A percentile compares a stretch with the other conserved stretches of the same genome.
phyloP scores from a whole-genome alignment of 345 rosid species.

The Lepidium didymum region DNA sequence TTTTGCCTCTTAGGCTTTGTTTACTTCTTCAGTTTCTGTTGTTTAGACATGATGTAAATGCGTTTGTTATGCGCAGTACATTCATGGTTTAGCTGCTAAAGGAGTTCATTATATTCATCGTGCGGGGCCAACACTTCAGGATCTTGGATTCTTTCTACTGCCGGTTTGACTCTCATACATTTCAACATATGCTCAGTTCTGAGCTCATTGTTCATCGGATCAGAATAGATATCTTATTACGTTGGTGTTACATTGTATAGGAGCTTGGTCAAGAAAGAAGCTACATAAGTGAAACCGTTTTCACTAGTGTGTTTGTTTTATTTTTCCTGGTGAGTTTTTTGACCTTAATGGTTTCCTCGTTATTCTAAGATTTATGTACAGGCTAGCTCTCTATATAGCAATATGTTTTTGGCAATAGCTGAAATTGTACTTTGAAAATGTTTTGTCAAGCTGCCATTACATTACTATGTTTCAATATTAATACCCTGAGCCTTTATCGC shows the following conservation, averaged over 20 bases:
- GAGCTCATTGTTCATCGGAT: neutral
- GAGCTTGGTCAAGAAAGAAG: constrained; percentile 94
- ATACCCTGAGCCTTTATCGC: constrained; percentile 28
- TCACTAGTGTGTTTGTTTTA: constrained; percentile 57
- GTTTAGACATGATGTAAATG: neutral
- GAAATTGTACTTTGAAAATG: neutral
- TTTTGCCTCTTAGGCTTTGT: neutral
- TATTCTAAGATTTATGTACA: neutral
- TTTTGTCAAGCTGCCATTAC: neutral
- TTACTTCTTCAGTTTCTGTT: neutral
- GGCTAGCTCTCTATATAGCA: neutral
- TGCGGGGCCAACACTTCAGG: constrained; percentile 84
- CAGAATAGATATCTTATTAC: neutral
- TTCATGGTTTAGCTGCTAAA: constrained; percentile 70
- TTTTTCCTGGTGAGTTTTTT: constrained; percentile 63
- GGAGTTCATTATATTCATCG: constrained; percentile 94
- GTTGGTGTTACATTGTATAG: constrained; percentile 32
- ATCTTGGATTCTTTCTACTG: constrained; percentile 78
- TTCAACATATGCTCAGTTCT: neutral
- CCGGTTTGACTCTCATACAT: constrained; percentile 50
- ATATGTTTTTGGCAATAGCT: neutral
- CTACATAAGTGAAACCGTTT: constrained; percentile 82
- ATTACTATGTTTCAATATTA: neutral
- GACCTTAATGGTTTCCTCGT: neutral
- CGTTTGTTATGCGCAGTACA: constrained; percentile 22